Evolutionary conservation across 768 basidiomycete genomes (phyloP), one percentile per base, ranked within the genome.

Genomic region (Austroboletus eburneus): DNA sequence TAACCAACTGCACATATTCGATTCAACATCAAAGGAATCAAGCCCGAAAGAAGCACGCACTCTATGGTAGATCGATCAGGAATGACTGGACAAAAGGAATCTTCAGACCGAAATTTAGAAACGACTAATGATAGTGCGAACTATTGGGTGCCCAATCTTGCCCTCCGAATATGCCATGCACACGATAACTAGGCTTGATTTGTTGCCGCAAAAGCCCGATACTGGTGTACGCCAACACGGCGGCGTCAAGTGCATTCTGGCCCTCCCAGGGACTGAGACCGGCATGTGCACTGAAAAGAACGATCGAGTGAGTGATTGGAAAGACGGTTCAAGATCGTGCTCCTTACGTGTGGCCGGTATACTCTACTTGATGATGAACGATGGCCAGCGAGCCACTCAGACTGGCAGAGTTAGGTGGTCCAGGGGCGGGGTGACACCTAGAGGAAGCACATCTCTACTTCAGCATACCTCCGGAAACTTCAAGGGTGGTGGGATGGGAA

Each of bases 201-300:
- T 94, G 90, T 62, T 95, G 91, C 9, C 91, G 79, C 23, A 95
- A 71, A 7, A 81, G 78, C 0, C 87, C 81, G 17, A 94, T 78
- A 50, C 80, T 86, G 42, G 77, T 85, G 59, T 92, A 92, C 10
- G 86, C 85, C 4, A 89, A 72, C 3, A 91, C 85, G 12, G 87
- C 89, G 1, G 91, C 91, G 58, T 94, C 90, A 7, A 91, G 69
- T 1, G 89, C 86, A 53, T 92, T 91, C 51, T 72, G 75, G 2
- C 87, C 89, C 57, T 91, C 85, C 89, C 89, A 91, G n/a, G 89
- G 90, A 16, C 84, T 85, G 21, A 85, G 71, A 1, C 81, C 81
- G 0, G 87, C 87, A 58, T 89, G 88, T 5, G 87, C 86, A 16
- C 87, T 88, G 46, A 22, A 30, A 35, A 2, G 12, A 13, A 14